Base-by-base conservation (phyloP, 164 flowering plant species). In the Kingdonia uniflora region DNA sequence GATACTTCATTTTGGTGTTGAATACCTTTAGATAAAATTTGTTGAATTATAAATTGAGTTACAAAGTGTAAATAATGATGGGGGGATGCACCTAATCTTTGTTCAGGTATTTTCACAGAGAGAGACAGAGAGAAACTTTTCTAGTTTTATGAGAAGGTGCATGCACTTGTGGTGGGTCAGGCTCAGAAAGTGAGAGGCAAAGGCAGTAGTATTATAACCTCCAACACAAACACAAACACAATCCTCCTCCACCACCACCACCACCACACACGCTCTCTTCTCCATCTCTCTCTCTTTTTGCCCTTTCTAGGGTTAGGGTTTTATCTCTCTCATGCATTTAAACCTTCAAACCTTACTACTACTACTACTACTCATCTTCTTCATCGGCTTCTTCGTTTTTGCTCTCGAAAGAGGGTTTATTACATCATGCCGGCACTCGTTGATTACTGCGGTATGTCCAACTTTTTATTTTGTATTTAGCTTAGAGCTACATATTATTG, bases 361-460 rank as follows among this genome's bases (percentile, higher is more conserved):
- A 5, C 25, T 51, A 23, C n/a, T 19, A 19, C 41, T 39, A 17
- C n/a, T 55, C 35, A 29, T 38, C 3, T 40, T 26, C 2, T 54
- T 14, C 29, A 8, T 43, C n/a, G 17, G n/a, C 41, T 40, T 25
- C 1, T 22, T 40, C 6, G n/a, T 63, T 56, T 64, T 54, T 51
- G 61, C 56, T 59, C 33, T 49, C 43, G 55, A 22, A 20, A 25
- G 56, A 53, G 56, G 56, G 56, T 53, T 53, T 40, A 4, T 14
- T 15, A 58, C 49, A 29, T 49, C 68, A 71, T 71, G 75, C 59
- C 72, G 35, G 24, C 69, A 5, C 70, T 71, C 57, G 63, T 68
- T 42, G 62, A 65, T 19, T 71, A 52, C 46, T 11, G 54, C 17
- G 75, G 75, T 71, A 49, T 55, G 69, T 23, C 51, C 45, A 23